Conservation (phyloP, 2,329 filamentous ascomycete species). For the Colletotrichum lindemuthianum region DNA sequence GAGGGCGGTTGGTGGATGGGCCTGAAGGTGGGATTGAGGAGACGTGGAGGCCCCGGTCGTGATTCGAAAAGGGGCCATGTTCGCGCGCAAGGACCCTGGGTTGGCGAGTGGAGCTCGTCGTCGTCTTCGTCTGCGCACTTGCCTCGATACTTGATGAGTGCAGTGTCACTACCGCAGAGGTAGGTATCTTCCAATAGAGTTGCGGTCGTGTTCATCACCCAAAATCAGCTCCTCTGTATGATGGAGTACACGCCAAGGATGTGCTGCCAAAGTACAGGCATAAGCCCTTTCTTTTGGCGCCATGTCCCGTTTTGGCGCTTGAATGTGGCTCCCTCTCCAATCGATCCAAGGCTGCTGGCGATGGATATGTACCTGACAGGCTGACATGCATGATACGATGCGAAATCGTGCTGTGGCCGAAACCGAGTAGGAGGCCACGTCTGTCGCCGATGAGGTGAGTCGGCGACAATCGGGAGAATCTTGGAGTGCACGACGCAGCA, state of each 20-base stretch:
- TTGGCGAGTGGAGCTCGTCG: constrained; percentile 15
- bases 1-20: constrained; percentile 24
- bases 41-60: constrained; percentile 12
- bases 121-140: no score
- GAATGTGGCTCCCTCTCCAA: constrained; percentile 13
- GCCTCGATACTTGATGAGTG: no score
- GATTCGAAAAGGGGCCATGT: constrained; percentile 35
- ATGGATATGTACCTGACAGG: constrained; percentile 27
- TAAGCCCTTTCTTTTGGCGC: constrained; percentile 17
- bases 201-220: no score
- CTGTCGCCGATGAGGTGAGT: background rate
- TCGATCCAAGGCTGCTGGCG: constrained; percentile 2
- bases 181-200: no score
- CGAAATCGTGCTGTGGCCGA: constrained; percentile 9
- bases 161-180: no score
- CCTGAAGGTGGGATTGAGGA: constrained; percentile 30
- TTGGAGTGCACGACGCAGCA: no score
- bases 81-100: constrained; percentile 23
- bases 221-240: no score
- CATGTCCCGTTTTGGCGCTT: constrained; percentile 34
- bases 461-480: background rate
- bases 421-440: constrained; percentile 6
- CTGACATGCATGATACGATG: constrained; percentile 29
- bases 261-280: no score
- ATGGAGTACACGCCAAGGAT: no score